phyloP scores from a whole-genome alignment of 345 rosid genomes.

The Geranium brycei region DNA sequence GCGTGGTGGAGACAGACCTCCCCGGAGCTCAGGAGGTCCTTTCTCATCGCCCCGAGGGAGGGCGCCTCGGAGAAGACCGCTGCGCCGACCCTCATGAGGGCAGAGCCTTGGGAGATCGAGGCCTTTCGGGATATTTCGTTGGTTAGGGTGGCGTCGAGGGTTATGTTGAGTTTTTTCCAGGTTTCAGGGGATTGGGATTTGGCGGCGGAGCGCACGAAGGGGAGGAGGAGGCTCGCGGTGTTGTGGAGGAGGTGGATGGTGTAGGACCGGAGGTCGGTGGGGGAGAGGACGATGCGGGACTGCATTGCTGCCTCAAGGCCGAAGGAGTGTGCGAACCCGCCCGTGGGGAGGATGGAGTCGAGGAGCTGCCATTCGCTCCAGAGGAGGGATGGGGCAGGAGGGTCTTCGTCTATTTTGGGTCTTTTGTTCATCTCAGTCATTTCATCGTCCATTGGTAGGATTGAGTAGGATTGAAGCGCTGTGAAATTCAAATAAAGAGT shows the following conservation, averaged over 20 bases:
- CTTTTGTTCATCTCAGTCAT: no score
- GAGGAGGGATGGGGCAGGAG: slow-evolving; percentile 14
- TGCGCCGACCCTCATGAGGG: slow-evolving; percentile 64
- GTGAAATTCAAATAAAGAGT: no score
- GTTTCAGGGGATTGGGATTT: slow-evolving; percentile 30
- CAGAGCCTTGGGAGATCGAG: slow-evolving; percentile 67
- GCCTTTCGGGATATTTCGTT: slow-evolving; percentile 68
- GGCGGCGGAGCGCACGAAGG: slow-evolving; percentile 53
- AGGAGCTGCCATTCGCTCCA: slow-evolving; percentile 95
- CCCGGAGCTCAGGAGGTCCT: slow-evolving; percentile 23
- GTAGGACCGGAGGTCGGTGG: slow-evolving; percentile 36
- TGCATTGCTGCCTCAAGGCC: slow-evolving; percentile 85
- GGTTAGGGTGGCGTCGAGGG: slow-evolving; percentile 54
- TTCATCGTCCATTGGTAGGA: no score
- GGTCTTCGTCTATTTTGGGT: no score
- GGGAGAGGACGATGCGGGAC: slow-evolving; percentile 35
- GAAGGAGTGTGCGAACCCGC: slow-evolving; percentile 82
- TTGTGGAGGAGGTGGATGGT: slow-evolving; percentile 45
- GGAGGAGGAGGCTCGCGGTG: slow-evolving; percentile 65
- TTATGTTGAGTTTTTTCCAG: slow-evolving; percentile 37
- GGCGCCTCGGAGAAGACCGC: slow-evolving; percentile 55
- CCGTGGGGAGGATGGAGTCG: slow-evolving; percentile 81
- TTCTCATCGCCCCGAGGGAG: slow-evolving; percentile 37
- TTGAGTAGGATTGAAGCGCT: no score
- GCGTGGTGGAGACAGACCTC: slow-evolving; percentile 55